These are phyloP conservation scores for Scalesia atractyloides DNA, from an alignment of 129 eudicot species.

Conservation along the genomic window DNA sequence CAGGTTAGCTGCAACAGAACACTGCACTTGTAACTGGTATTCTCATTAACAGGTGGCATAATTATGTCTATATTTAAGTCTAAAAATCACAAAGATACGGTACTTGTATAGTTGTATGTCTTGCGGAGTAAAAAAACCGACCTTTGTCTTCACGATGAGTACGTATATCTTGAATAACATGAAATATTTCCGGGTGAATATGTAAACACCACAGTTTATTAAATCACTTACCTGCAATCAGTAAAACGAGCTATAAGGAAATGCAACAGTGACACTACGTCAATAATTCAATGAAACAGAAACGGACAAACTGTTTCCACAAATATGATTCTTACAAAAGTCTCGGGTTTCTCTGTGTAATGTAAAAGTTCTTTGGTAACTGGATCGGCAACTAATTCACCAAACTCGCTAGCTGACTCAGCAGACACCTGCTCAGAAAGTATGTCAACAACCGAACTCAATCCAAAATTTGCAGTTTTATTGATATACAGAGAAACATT, in stretches of 20 bases:
- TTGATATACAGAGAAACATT: not conserved
- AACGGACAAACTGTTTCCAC: slow-evolving; percentile 10
- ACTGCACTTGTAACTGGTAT: not conserved
- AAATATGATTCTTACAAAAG: slow-evolving; percentile 67
- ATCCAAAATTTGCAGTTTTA: slow-evolving; percentile 1
- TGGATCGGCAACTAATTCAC: slow-evolving; percentile 96
- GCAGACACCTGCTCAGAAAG: slow-evolving; percentile 74
- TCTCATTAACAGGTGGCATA: not conserved
- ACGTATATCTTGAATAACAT: slow-evolving; percentile 65
- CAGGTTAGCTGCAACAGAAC: slow-evolving; percentile 57
- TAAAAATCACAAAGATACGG: not conserved
- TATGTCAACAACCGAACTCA: slow-evolving; percentile 10
- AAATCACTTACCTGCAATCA: slow-evolving; percentile 83
- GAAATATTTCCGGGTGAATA: slow-evolving; percentile 82
- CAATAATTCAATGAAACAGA: not conserved
- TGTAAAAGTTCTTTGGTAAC: slow-evolving; percentile 85
- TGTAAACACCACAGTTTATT: slow-evolving; percentile 88
- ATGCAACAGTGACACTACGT: slow-evolving; percentile 19
- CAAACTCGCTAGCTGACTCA: slow-evolving; percentile 93
- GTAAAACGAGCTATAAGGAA: slow-evolving; percentile 11
- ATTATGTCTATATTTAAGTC: not conserved
- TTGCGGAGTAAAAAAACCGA: slow-evolving; percentile 24
- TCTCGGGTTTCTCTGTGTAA: slow-evolving; percentile 98
- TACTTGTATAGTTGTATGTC: not conserved
- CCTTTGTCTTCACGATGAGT: slow-evolving; percentile 70